Base-by-base conservation (phyloP, 208 protist genomes). In the Crithidia acanthocephali region DNA sequence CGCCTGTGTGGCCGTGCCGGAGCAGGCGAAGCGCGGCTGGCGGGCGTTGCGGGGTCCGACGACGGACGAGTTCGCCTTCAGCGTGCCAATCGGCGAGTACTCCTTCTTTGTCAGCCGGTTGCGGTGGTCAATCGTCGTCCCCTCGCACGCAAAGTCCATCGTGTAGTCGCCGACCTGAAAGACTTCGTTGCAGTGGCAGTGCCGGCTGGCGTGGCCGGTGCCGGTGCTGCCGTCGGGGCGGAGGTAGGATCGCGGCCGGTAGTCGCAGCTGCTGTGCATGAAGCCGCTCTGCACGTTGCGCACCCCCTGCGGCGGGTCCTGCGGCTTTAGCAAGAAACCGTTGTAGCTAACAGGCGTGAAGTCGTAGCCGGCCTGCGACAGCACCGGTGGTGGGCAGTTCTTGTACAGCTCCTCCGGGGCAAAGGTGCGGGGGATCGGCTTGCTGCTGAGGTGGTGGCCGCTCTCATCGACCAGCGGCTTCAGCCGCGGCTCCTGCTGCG, bases 131-230 rank as follows among this genome's bases (percentile, higher is more conserved):
- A 93, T 65, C 15, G 62, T 66, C n/a, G 85, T 74, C 9, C 80
- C 80, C 45, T 81, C 74, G 7, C 66, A 64, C 2, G 85, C 86
- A 13, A 92, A 76, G 77, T 95, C 91, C 72, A 92, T 68, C 9
- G 91, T 95, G 85, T 94, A 90, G 81, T 95, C 91, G 47, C 91
- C 91, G 8, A 94, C 80, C 75, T 95, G 87, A 68, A 87, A 92
- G 42, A 95, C 91, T 75, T 95, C 88, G 13, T 84, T 82, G 70
- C 88, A 94, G 82, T 95, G 88, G 65, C 87, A 87, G 79, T 94
- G 88, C n/a, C 88, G 84, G 63, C 85, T 91, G 56, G 83, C 77
- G 47, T 80, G 79, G 15, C 68, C 52, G 18, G 65, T 74, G 22
- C 59, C 68, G 35, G 64, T 80, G 53, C 51, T 66, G 27, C 80